Percentiles rank a stretch among this genome's conserved stretches.
These are phyloP conservation scores for Aphanomyces cochlioides DNA, from an alignment of 352 stramenopile genomes.

Conservation along the genomic window DNA sequence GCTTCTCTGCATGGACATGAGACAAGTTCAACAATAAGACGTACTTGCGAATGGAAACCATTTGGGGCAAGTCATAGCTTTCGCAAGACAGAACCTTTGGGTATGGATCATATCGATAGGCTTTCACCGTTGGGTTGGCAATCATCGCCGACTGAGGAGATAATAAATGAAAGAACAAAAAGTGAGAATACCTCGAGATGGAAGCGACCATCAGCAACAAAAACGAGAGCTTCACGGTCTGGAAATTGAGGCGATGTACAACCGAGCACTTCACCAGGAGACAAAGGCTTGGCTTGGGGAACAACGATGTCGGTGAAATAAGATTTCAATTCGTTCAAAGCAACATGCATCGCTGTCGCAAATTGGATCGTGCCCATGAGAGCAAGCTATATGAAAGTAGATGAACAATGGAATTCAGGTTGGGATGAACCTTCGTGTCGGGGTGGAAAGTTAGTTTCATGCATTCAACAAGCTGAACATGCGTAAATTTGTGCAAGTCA, in stretches of 20 bases:
- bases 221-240: conserved; percentile 93
- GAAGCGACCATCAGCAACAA: conserved; percentile 98
- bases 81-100: conserved; percentile 96
- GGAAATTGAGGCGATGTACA: conserved; percentile 96
- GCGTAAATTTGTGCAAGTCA: conserved; percentile 18
- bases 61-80: conserved; percentile 94
- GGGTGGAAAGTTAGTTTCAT: conserved; percentile 88
- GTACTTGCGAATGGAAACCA: conserved; percentile 88
- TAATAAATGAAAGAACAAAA: conserved; percentile 5
- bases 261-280: conserved; percentile 96
- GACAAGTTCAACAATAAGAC: conserved; percentile 39
- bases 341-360: conserved; percentile 85
- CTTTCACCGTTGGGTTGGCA: conserved; percentile 92
- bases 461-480: conserved; percentile 88
- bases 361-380: conserved; percentile 97
- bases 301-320: conserved; percentile 82
- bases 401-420: neutral
- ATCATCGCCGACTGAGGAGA: conserved; percentile 93
- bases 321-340: conserved; percentile 62
- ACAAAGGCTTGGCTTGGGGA: conserved; percentile 97
- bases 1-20: conserved; percentile 40
- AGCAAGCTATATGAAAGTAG: conserved; percentile 53
- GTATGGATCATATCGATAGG: conserved; percentile 99
- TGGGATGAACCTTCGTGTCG: conserved; percentile 57
- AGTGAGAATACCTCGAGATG: conserved; percentile 91